phyloP scores from a whole-genome alignment of 2,329 filamentous ascomycete species.

The Fusarium sp. region DNA sequence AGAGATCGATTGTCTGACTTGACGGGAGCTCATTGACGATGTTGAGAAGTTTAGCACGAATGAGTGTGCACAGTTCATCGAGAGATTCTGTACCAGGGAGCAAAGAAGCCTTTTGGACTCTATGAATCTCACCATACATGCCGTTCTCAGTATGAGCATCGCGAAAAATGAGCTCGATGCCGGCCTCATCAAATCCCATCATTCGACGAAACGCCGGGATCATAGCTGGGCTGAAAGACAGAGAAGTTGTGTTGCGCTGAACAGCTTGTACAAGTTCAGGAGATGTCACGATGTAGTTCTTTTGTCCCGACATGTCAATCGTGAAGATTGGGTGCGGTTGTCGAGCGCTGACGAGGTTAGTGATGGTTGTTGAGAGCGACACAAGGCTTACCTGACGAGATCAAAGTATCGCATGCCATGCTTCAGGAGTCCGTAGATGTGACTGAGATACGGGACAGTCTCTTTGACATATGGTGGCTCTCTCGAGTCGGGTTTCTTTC shows the following conservation, averaged over 20 bases:
- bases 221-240: conserved; percentile 34
- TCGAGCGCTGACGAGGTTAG: conserved; percentile 19
- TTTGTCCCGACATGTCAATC: conserved; percentile 37
- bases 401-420: conserved; percentile 36
- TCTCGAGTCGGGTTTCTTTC: conserved; percentile 17
- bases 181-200: conserved; percentile 34
- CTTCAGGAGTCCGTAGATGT: conserved; percentile 28
- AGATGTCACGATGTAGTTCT: conserved; percentile 38
- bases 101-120: conserved; percentile 28
- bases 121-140: conserved; percentile 38
- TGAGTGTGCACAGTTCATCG: conserved; percentile 12
- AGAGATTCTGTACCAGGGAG: conserved; percentile 30
- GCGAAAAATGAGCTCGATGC: conserved; percentile 37
- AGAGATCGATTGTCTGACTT: conserved; percentile 19
- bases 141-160: conserved; percentile 38
- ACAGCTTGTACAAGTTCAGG: conserved; percentile 36
- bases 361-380: fast-evolving
- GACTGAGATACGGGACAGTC: conserved; percentile 17
- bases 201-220: conserved; percentile 35
- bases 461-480: conserved; percentile 30
- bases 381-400: conserved; percentile 13
- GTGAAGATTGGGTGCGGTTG: conserved; percentile 39
- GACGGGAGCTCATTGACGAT: conserved; percentile 17
- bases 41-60: conserved; percentile 10
- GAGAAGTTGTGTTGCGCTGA: conserved; percentile 27